Percentiles rank a stretch among this genome's conserved stretches.
Evolutionary conservation across 1,139 yeast genomes (phyloP).

Genomic region (Pichia sp.): DNA sequence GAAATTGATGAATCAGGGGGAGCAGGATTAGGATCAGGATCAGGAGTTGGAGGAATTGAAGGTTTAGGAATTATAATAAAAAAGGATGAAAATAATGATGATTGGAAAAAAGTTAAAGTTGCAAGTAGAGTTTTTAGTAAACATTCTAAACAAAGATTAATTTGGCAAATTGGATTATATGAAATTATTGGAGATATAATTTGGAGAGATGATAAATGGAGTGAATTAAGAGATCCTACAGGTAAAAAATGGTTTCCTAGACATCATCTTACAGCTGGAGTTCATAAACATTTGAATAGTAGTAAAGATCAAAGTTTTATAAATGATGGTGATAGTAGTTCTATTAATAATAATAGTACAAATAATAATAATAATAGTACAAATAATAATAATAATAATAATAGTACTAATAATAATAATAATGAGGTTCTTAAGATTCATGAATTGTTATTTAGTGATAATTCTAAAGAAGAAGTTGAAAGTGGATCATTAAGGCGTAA

Average conservation of each 20-base stretch:
- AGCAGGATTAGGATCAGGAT: no score
- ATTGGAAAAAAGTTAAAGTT: constrained; percentile 34
- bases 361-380: no score
- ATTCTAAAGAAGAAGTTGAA: no score
- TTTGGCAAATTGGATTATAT: constrained; percentile 64
- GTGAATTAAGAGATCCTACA: constrained; percentile 45
- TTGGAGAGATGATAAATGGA: constrained; percentile 67
- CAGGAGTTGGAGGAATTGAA: background rate
- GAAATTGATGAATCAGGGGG: no score
- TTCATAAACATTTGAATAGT: background rate
- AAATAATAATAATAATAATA: no score
- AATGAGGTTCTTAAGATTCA: no score
- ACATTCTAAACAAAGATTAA: constrained; percentile 28
- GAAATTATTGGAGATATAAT: constrained; percentile 56
- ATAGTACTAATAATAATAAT: no score
- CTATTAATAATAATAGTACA: no score
- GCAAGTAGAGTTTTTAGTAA: constrained; percentile 54
- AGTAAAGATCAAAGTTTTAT: no score
- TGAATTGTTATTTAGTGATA: no score
- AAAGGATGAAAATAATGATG: constrained; percentile 1
- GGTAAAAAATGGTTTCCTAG: constrained; percentile 58
- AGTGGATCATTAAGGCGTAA: no score
- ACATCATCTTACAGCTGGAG: constrained; percentile 3
- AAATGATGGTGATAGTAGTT: no score
- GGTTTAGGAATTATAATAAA: constrained; percentile 5